Conservation (phyloP, 2,329 filamentous ascomycete genomes). For the Colletotrichum sp. region DNA sequence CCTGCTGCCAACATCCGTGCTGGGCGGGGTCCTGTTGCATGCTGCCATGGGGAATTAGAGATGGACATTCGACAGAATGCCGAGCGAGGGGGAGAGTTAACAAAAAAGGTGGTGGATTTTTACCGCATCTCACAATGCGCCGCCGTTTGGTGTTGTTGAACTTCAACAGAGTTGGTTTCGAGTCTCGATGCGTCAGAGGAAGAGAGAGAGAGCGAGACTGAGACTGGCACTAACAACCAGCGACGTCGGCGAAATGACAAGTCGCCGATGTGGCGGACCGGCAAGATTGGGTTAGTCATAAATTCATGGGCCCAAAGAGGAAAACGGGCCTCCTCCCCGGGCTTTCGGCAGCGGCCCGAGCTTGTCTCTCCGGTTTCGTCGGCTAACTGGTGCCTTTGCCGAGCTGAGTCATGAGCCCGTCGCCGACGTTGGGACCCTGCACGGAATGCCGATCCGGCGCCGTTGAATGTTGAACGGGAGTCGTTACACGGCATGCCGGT, state of each 20-base stretch:
- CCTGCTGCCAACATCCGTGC: slow-evolving; percentile 1
- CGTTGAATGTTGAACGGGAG: neutral
- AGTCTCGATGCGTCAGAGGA: neutral
- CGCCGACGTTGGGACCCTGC: neutral
- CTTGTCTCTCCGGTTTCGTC: slow-evolving; percentile 19
- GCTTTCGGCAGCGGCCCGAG: slow-evolving; percentile 6
- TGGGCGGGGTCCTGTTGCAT: slow-evolving; percentile 15
- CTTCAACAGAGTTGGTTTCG: neutral
- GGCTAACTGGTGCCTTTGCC: slow-evolving; percentile 13
- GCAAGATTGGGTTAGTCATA: neutral
- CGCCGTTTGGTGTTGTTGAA: neutral
- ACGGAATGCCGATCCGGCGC: neutral
- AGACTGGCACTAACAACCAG: neutral
- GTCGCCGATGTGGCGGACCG: slow-evolving; percentile 11
- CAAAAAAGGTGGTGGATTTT: neutral
- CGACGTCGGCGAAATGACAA: slow-evolving; percentile 20
- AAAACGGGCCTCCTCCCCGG: neutral
- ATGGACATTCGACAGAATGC: slow-evolving; percentile 1
- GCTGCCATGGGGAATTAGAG: neutral
- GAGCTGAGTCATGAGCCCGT: slow-evolving; percentile 13
- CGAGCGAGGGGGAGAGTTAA: neutral
- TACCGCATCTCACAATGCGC: neutral
- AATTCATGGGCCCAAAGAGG: neutral
- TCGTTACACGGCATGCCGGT: neutral
- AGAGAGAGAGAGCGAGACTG: neutral